Evolutionary conservation across 73 alveolate species (phyloP).

Genomic region (Durusdinium trenchii): DNA sequence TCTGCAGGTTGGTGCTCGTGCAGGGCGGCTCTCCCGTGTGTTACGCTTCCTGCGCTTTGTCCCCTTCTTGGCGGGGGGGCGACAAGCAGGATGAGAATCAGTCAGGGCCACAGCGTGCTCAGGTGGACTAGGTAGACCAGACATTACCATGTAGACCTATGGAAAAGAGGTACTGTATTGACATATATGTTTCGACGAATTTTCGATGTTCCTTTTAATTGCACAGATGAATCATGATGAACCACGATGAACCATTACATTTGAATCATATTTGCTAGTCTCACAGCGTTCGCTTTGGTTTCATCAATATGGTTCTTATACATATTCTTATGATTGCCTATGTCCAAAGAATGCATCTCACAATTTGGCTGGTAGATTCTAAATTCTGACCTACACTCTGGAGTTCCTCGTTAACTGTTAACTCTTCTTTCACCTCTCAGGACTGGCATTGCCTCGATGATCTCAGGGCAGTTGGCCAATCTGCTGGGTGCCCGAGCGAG

Average conservation of each 20-base stretch:
- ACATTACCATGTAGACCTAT: too few relatives aligned
- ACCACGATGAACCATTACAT: too few relatives aligned
- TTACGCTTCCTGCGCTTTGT: conserved; percentile 88
- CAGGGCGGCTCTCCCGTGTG: conserved; percentile 93
- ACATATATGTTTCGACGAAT: too few relatives aligned
- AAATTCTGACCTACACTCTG: background rate
- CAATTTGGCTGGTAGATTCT: too few relatives aligned
- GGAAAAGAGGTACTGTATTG: too few relatives aligned
- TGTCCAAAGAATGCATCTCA: too few relatives aligned
- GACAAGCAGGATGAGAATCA: conserved; percentile 72
- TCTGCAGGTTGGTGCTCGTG: conserved; percentile 89
- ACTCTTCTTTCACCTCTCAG: background rate
- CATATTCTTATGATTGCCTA: too few relatives aligned
- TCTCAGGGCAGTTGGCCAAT: conserved; percentile 85
- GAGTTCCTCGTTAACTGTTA: background rate
- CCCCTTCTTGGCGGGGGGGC: conserved; percentile 91
- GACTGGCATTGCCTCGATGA: conserved; percentile 90
- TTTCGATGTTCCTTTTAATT: too few relatives aligned
- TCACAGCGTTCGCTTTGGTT: too few relatives aligned
- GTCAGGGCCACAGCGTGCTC: background rate
- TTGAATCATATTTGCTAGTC: too few relatives aligned
- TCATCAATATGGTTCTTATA: too few relatives aligned
- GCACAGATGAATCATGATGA: too few relatives aligned
- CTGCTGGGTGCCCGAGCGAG: background rate
- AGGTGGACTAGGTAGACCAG: background rate